A percentile compares a stretch with the other conserved stretches of the same genome.
Conservation (phyloP, 306 rosid species). For the Rosa lucieae region DNA sequence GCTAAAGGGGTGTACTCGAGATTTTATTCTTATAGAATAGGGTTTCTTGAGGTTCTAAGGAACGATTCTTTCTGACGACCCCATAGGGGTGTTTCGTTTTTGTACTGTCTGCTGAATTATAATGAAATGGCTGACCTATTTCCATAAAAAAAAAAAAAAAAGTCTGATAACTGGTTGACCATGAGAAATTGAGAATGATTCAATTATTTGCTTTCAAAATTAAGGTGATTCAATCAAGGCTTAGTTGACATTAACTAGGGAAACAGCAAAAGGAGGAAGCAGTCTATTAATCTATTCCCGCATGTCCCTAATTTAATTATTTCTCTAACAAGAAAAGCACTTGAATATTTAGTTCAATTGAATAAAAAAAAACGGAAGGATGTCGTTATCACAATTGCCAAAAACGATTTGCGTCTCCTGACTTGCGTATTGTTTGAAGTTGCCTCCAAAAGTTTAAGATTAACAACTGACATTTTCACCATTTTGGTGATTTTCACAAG, state of each 20-base stretch:
- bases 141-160: too few relatives aligned
- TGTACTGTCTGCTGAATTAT: too few relatives aligned
- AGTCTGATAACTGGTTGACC: not conserved
- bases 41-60: too few relatives aligned
- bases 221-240: not conserved
- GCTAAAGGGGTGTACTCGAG: too few relatives aligned
- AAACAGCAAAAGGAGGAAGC: not conserved
- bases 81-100: too few relatives aligned
- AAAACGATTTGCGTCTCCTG: not conserved
- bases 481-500: not conserved
- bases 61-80: too few relatives aligned
- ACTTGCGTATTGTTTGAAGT: not conserved
- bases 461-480: not conserved
- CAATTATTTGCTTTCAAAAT: not conserved
- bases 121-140: too few relatives aligned
- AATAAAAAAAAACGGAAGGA: not conserved
- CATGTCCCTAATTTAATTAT: not conserved
- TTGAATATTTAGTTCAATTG: not conserved
- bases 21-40: too few relatives aligned
- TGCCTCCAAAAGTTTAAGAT: not conserved
- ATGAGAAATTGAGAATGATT: not conserved
- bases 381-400: not conserved
- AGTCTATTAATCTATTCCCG: not conserved
- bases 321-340: not conserved
- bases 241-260: not conserved